These are phyloP conservation scores for Ambrosia artemisiifolia DNA, from an alignment of 129 eudicot species.

Conservation along the genomic window DNA sequence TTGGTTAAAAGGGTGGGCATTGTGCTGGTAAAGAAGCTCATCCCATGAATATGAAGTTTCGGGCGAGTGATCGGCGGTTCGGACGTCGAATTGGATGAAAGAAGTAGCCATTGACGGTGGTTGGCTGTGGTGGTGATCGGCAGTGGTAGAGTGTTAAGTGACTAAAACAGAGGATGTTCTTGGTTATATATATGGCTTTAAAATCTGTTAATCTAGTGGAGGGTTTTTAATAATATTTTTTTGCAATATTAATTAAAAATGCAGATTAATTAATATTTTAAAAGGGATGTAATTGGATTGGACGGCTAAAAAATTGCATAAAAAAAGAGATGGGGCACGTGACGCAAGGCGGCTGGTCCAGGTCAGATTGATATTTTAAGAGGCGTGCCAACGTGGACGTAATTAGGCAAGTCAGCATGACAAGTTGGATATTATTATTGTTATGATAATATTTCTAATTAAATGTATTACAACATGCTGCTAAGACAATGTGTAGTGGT, in stretches of 20 bases:
- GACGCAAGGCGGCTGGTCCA: constrained; percentile 54
- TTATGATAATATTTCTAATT: background rate
- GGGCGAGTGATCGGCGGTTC: background rate
- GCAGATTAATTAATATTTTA: background rate
- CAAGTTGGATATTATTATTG: constrained; percentile 19
- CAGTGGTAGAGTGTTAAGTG: background rate
- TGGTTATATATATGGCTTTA: background rate
- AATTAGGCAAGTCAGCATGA: constrained; percentile 30
- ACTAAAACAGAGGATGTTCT: background rate
- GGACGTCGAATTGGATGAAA: background rate
- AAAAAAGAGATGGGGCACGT: constrained; percentile 23
- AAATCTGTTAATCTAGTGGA: background rate
- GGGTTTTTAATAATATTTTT: no score
- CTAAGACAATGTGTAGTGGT: no score
- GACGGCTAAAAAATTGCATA: background rate
- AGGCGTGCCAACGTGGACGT: constrained; percentile 27
- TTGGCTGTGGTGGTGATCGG: background rate
- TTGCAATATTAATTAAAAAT: background rate
- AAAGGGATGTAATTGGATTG: background rate
- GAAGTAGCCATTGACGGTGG: background rate
- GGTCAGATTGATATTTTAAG: background rate
- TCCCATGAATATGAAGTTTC: constrained; percentile 10
- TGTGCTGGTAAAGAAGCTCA: background rate
- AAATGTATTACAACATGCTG: no score
- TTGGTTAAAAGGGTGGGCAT: constrained; percentile 1